Percentiles rank a stretch among this genome's conserved stretches.
These are phyloP conservation scores for Sindora glabra DNA, from an alignment of 306 rosid species.

Conservation along the genomic window DNA sequence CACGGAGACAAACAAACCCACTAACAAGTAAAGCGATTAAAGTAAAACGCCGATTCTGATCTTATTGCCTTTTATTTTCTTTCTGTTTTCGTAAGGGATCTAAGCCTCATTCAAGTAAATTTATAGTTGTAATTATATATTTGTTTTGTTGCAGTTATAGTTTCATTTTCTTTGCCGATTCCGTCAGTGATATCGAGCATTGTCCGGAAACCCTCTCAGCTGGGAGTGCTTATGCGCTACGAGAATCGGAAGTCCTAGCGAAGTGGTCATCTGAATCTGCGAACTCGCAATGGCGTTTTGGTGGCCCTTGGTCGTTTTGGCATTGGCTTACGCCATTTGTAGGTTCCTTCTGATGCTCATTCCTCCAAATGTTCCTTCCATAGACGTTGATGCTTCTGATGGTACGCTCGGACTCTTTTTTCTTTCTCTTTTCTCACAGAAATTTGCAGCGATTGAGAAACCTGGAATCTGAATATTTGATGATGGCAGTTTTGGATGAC, in stretches of 20 bases:
- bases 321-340: slow-evolving; percentile 44
- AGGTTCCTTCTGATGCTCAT: slow-evolving; percentile 52
- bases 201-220: not conserved
- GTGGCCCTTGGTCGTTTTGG: slow-evolving; percentile 55
- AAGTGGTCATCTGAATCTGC: not conserved
- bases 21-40: no score
- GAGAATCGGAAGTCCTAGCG: not conserved
- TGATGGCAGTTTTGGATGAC: slow-evolving; percentile 71
- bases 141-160: not conserved
- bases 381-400: slow-evolving; percentile 52
- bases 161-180: not conserved
- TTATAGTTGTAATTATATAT: no score
- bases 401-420: slow-evolving; percentile 17
- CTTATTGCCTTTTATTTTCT: no score
- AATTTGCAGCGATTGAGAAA: slow-evolving; percentile 1
- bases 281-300: slow-evolving; percentile 34
- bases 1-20: no score
- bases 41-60: no score
- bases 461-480: slow-evolving; percentile 18
- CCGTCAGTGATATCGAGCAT: not conserved
- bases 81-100: no score
- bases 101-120: no score
- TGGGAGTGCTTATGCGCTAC: not conserved
- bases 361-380: slow-evolving; percentile 52
- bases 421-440: not conserved